Evolutionary conservation across 2,329 filamentous ascomycete genomes (phyloP), one percentile per base, ranked within the genome.

Genomic region (Aspergillus pseudoviridinutans): DNA sequence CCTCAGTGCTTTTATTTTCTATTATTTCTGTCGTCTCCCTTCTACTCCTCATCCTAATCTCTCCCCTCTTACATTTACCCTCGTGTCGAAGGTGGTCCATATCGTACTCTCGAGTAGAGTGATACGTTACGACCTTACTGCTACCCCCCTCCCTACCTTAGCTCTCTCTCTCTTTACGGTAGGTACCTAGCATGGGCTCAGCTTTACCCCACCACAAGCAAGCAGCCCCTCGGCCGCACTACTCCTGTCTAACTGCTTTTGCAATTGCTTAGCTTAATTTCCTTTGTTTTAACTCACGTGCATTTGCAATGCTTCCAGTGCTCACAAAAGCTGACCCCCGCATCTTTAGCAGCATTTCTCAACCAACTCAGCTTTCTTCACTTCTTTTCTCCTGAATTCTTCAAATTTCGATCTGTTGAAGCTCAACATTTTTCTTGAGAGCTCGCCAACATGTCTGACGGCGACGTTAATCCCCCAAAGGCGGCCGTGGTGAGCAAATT

Each of bases 401-500:
- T 52, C 22, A 46, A 24, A 55, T 38, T 22, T 25, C 22, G 41
- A 53, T 50, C 10, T 55, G 60, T 17, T 20, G 42, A n/a, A 58
- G 50, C n/a, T n/a, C 41, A 54, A 32, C 29, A 51, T 32, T 41
- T 50, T 38, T 22, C 20, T 14, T 10, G 8, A n/a, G 59, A 54
- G 38, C 50, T 55, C 52, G 29, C 59, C 61, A 68, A 57, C 54
- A 78, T 78, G 76, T 72, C 75, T 60, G 71, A 74, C 61, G 74
- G 67, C 56, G 64, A 65, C 52, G 61, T 69, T 55, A 54, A 63
- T 54, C 70, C 71, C 51, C 68, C 68, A 41, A 73, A 75, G 58
- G 61, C 71, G 66, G 60, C 73, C 10, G 76, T 77, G 74, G 76
- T 78, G 72, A 69, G 75, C 59, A 61, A 25, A n/a, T 29, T 35